A percentile compares a stretch with the other conserved stretches of the same genome.
Evolutionary conservation across 257 asterid genomes (phyloP).

Genomic region (Knoxia roxburghii): DNA sequence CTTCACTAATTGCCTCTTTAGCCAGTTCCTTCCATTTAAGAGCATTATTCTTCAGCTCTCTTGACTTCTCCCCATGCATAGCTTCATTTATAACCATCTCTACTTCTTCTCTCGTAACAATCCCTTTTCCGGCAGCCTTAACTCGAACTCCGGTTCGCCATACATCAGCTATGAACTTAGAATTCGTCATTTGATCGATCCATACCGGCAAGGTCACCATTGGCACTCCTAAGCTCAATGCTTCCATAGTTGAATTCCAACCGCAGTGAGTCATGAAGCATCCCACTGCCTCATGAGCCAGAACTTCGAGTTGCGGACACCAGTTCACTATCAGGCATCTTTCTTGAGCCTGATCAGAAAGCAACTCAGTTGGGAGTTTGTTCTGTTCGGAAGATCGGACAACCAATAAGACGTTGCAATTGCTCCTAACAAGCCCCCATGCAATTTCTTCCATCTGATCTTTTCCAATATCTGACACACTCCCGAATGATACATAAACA

Average conservation of each 20-base stretch:
- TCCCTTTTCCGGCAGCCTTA: slow-evolving; percentile 7
- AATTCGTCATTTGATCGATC: slow-evolving; percentile 29
- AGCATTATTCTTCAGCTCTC: slow-evolving; percentile 21
- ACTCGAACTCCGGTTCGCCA: slow-evolving; percentile 25
- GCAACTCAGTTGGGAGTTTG: slow-evolving; percentile 8
- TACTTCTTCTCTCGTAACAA: slow-evolving; percentile 16
- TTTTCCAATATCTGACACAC: slow-evolving; percentile 1
- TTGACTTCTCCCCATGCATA: slow-evolving; percentile 19
- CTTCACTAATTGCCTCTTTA: slow-evolving; percentile 24
- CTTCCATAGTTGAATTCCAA: slow-evolving; percentile 30
- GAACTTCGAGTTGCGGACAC: slow-evolving; percentile 28
- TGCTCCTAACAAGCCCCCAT: slow-evolving; percentile 6
- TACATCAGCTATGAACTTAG: slow-evolving; percentile 22
- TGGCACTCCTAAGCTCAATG: slow-evolving; percentile 29
- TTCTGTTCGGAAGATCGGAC: slow-evolving; percentile 16
- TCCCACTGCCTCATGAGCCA: slow-evolving; percentile 26
- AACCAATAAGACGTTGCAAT: slow-evolving; percentile 18
- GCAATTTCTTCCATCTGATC: slow-evolving; percentile 22
- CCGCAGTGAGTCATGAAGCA: slow-evolving; percentile 31
- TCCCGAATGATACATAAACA: slow-evolving; percentile 26
- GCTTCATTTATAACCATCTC: slow-evolving; percentile 17
- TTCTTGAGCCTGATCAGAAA: neutral
- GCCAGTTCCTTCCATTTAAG: slow-evolving; percentile 26
- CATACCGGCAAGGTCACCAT: slow-evolving; percentile 29
- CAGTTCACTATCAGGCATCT: slow-evolving; percentile 24